Conservation (phyloP, 805 yeast genomes). For the Candida schatavii region DNA sequence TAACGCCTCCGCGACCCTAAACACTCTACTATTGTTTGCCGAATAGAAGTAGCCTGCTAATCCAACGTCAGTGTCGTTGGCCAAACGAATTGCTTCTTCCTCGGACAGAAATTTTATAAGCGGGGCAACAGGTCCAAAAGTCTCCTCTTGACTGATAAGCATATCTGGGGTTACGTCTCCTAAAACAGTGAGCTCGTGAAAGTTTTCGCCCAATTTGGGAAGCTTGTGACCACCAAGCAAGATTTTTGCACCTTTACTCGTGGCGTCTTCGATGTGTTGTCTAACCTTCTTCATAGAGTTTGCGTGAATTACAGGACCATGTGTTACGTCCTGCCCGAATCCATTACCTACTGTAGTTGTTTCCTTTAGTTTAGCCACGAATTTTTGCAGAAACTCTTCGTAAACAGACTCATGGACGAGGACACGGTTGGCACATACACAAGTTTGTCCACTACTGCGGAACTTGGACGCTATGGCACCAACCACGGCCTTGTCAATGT, state of each 20-base stretch:
- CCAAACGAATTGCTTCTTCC: constrained; percentile 58
- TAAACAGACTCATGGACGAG: constrained; percentile 53
- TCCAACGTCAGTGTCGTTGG: constrained; percentile 70
- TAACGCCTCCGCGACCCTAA: constrained; percentile 62
- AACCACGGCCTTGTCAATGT: constrained; percentile 53
- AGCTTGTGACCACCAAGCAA: constrained; percentile 58
- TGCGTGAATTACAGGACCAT: constrained; percentile 72
- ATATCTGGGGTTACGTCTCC: constrained; percentile 58
- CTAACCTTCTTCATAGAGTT: constrained; percentile 61
- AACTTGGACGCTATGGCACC: constrained; percentile 54
- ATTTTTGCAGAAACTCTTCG: constrained; percentile 44
- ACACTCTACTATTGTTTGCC: constrained; percentile 49
- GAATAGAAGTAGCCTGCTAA: constrained; percentile 77
- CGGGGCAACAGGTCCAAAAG: constrained; percentile 81
- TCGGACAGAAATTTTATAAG: constrained; percentile 61
- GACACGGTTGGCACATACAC: constrained; percentile 61
- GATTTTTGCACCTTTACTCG: constrained; percentile 60
- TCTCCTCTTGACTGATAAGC: constrained; percentile 63
- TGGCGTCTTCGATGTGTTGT: constrained; percentile 64
- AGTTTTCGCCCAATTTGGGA: constrained; percentile 56
- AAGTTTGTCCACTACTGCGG: constrained; percentile 63
- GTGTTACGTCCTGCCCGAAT: constrained; percentile 54
- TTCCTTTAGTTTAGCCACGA: constrained; percentile 34
- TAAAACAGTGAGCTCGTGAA: constrained; percentile 67
- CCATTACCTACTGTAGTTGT: constrained; percentile 62